Conservation (phyloP, 2,329 filamentous ascomycete species). For the Fusarium lyarnte region DNA sequence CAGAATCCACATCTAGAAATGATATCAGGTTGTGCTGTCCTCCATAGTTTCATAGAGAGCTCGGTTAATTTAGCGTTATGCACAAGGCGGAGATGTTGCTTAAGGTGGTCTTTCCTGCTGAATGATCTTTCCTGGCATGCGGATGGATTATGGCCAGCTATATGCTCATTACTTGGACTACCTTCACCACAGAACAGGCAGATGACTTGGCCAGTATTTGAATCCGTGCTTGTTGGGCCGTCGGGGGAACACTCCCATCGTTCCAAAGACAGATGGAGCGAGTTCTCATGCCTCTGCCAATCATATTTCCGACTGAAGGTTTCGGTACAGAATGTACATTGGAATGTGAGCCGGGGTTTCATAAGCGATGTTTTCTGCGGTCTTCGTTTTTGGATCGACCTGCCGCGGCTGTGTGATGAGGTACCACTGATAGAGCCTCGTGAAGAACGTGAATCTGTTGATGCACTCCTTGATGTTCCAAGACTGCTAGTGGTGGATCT, state of each 20-base stretch:
- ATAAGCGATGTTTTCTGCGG: conserved; percentile 9
- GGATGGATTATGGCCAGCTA: conserved; percentile 49
- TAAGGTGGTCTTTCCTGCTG: conserved; percentile 55
- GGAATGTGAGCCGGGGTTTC: conserved; percentile 39
- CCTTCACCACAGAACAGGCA: conserved; percentile 52
- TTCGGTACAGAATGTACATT: conserved; percentile 59
- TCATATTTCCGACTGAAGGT: conserved; percentile 57
- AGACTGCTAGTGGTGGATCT: conserved; percentile 27
- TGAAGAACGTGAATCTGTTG: conserved; percentile 27
- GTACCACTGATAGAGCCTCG: conserved; percentile 12
- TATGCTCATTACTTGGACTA: conserved; percentile 46
- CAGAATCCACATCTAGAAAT: conserved; percentile 55
- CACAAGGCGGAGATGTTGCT: conserved; percentile 54
- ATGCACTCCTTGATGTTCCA: conserved; percentile 29
- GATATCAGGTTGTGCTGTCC: conserved; percentile 48
- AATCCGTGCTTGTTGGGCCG: conserved; percentile 48
- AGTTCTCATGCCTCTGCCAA: conserved; percentile 61
- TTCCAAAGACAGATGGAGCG: conserved; percentile 56
- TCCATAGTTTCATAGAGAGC: conserved; percentile 46
- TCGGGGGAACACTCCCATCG: conserved; percentile 55
- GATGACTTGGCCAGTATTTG: conserved; percentile 36
- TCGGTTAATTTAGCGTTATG: conserved; percentile 52
- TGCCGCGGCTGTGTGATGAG: conserved; percentile 9
- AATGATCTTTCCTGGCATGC: conserved; percentile 61
- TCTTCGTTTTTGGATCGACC: conserved; percentile 16